Conservation (phyloP, 2,329 filamentous ascomycete species). For the Westerdykella sp. region DNA sequence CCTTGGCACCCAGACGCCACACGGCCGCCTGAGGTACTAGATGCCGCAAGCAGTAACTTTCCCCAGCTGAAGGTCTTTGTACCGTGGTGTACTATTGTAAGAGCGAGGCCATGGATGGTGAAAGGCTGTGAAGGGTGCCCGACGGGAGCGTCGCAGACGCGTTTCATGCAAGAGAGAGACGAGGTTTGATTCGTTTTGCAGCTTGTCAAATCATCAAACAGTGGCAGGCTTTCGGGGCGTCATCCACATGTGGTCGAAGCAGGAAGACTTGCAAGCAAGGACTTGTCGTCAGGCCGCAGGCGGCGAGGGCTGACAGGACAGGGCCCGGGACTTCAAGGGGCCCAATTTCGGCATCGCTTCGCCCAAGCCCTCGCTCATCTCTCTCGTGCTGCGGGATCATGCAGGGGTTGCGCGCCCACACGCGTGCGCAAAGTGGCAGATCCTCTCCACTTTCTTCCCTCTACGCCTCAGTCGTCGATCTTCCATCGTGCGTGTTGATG, state of each 20-base stretch:
- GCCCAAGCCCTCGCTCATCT: conserved; percentile 23
- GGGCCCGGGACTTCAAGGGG: conserved; percentile 19
- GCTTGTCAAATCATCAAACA: conserved; percentile 34
- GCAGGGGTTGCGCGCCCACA: conserved; percentile 13
- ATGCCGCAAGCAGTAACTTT: no score
- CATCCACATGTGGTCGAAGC: conserved; percentile 10
- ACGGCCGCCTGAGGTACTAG: no score
- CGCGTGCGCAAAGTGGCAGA: conserved; percentile 19
- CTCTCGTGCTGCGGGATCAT: conserved; percentile 22
- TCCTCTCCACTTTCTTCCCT: conserved; percentile 16
- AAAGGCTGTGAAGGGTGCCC: not conserved
- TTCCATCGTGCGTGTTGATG: not conserved
- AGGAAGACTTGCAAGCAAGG: not conserved
- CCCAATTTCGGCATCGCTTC: conserved; percentile 24
- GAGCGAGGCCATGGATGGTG: not conserved
- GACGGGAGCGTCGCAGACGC: conserved; percentile 23
- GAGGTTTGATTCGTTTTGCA: conserved; percentile 22
- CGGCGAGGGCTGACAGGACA: conserved; percentile 9
- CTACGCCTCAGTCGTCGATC: not conserved
- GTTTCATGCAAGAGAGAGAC: conserved; percentile 29
- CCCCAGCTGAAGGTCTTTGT: not conserved
- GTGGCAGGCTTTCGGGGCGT: conserved; percentile 22
- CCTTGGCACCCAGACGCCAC: conserved; percentile 10
- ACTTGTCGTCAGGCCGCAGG: conserved; percentile 1
- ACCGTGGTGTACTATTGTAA: not conserved